Conservation (phyloP, 2,329 filamentous ascomycete genomes). For the Beauveria caledonica region DNA sequence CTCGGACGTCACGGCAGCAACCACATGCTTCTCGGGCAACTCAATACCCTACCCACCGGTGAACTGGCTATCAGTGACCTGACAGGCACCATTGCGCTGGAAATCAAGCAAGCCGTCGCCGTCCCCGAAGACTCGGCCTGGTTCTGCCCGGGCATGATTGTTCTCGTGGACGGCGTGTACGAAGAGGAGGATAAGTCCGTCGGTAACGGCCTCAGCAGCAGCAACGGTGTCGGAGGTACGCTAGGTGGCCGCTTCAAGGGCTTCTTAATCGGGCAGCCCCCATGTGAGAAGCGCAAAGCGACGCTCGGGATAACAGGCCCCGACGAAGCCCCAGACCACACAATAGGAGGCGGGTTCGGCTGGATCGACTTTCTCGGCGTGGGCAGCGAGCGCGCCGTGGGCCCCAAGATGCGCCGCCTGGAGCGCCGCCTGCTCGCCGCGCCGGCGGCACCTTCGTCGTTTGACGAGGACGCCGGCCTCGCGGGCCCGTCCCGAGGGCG, state of each 20-base stretch:
- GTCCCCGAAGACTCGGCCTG: conserved; percentile 82
- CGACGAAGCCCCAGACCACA: conserved; percentile 50
- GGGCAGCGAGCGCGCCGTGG: conserved; percentile 79
- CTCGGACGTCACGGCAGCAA: conserved; percentile 73
- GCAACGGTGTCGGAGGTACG: conserved; percentile 76
- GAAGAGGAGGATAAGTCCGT: conserved; percentile 76
- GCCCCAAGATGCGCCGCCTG: conserved; percentile 72
- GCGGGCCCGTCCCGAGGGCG: conserved; percentile 34
- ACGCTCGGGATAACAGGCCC: conserved; percentile 64
- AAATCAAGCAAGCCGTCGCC: conserved; percentile 70
- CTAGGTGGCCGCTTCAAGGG: conserved; percentile 89
- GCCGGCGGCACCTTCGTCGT: conserved; percentile 13
- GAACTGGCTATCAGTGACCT: conserved; percentile 76
- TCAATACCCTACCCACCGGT: conserved; percentile 74
- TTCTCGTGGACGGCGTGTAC: conserved; percentile 91
- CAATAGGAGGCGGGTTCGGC: conserved; percentile 75
- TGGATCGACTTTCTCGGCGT: conserved; percentile 96
- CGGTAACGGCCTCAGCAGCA: conserved; percentile 63
- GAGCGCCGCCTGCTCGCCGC: conserved; percentile 58
- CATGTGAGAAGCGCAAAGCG: conserved; percentile 73
- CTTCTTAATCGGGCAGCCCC: conserved; percentile 85
- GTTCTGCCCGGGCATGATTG: conserved; percentile 94
- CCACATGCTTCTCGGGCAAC: conserved; percentile 79
- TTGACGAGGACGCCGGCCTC: conserved; percentile 19
- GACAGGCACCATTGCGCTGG: conserved; percentile 78